Evolutionary conservation across 306 rosid species (phyloP).

Genomic region (Casuarina equisetifolia): DNA sequence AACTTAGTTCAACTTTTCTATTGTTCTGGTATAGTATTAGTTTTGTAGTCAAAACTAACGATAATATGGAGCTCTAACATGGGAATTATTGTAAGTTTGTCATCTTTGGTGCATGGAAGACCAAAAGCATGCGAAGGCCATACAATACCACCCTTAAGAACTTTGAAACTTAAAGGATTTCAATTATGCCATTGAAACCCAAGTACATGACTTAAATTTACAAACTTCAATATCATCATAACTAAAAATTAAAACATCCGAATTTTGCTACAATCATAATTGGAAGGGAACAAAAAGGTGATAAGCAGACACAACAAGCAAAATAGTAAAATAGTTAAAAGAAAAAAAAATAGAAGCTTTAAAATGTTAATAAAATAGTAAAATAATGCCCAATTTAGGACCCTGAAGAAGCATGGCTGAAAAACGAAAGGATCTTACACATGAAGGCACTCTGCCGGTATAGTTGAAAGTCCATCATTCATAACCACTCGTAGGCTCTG

Average conservation of each 20-base stretch:
- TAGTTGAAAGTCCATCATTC: slow-evolving; percentile 88
- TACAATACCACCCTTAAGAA: neutral
- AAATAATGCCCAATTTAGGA: slow-evolving; percentile 19
- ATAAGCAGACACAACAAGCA: neutral
- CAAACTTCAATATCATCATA: neutral
- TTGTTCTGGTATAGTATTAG: neutral
- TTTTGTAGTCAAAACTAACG: neutral
- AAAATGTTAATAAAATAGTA: neutral
- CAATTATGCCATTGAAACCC: neutral
- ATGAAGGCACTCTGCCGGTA: slow-evolving; percentile 84
- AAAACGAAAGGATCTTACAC: slow-evolving; percentile 57
- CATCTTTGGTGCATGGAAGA: neutral
- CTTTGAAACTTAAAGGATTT: neutral
- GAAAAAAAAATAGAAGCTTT: neutral
- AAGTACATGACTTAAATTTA: neutral
- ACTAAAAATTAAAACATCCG: neutral
- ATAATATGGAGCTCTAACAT: neutral
- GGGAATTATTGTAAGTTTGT: neutral
- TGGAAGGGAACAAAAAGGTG: neutral
- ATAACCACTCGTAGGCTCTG: slow-evolving; percentile 82
- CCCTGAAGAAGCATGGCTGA: slow-evolving; percentile 54
- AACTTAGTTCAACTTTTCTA: neutral
- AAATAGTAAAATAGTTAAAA: neutral
- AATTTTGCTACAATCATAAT: neutral
- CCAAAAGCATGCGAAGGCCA: slow-evolving; percentile 4